Evolutionary conservation across 2,329 filamentous ascomycete species (phyloP), one percentile per base, ranked within the genome.

Genomic region (Sporothrix mexicana): DNA sequence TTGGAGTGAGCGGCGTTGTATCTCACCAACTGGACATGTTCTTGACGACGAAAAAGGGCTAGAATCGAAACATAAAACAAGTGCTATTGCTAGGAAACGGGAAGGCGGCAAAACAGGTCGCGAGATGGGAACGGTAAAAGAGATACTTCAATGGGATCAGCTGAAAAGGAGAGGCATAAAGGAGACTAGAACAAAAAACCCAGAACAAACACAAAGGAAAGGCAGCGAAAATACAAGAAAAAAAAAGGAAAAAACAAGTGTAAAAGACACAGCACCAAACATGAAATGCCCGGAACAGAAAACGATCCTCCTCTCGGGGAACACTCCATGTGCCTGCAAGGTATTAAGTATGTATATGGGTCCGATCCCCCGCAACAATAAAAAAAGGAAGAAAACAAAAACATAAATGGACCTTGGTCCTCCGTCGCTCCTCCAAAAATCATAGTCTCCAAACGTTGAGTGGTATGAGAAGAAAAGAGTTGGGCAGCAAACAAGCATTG

Each of bases 261-360:
- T 36, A 25, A 25, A 45, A 23, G n/a, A 47, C 20, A 25, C 10
- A 45, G 61, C 2, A 41, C 25, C n/a, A 20, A 66, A 25, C 61
- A 7, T 3, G n/a, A 47, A 66, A 45, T 9, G 41, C 15, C 61
- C n/a, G 12, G 25, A 47, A 47, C 10, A 66, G 41, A 47, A 47
- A 45, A 25, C 41, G 9, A 47, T 47, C 41, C 61, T 64, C 61
- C 61, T 25, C 61, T 47, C 25, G 41, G 30, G n/a, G 20, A 66
- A 47, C 61, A 64, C 41, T n/a, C 25, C 41, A 13, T 25, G 20
- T 23, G 41, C 61, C 61, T 66, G 41, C 7, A 10, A 66, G 25
- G 2, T 25, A 47, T 47, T 47, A 66, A 47, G 61, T 66, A 66
- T 45, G 41, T 45, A 66, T 66, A 66, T 25, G 61, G 61, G 61